These are phyloP conservation scores for Dendrothele bispora DNA, from an alignment of 768 basidiomycete genomes.

Conservation along the genomic window DNA sequence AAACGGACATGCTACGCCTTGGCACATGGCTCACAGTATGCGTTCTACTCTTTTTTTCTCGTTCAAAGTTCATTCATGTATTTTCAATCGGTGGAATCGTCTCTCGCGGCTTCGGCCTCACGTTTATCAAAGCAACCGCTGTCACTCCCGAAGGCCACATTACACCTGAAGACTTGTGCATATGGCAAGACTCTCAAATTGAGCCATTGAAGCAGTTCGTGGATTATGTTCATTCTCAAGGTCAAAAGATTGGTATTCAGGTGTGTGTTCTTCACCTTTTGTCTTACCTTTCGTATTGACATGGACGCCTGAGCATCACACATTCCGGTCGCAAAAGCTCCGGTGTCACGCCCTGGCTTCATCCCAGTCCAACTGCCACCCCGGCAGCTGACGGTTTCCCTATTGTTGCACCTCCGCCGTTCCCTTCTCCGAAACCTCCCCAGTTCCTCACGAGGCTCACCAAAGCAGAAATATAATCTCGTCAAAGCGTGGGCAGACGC, in stretches of 20 bases:
- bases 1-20: constrained; percentile 49
- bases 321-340: constrained; percentile 80
- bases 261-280: constrained; percentile 31
- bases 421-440: constrained; percentile 39
- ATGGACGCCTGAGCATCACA: constrained; percentile 36
- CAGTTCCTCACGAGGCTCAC: constrained; percentile 56
- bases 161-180: constrained; percentile 59
- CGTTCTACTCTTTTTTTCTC: constrained; percentile 25
- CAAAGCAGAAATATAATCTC: constrained; percentile 54
- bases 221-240: constrained; percentile 68
- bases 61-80: constrained; percentile 13
- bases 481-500: constrained; percentile 55
- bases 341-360: constrained; percentile 60
- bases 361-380: constrained; percentile 29
- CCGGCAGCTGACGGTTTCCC: constrained; percentile 48
- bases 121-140: constrained; percentile 66
- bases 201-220: constrained; percentile 48
- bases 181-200: constrained; percentile 66
- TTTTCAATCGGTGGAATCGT: constrained; percentile 51
- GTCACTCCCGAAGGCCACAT: constrained; percentile 61
- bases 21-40: constrained; percentile 63
- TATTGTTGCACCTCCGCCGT: constrained; percentile 54
- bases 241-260: constrained; percentile 70
- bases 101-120: constrained; percentile 52
- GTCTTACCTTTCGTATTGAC: constrained; percentile 40